These are phyloP conservation scores for Tillandsia fasciculata DNA, from an alignment of 176 grass and related monocot genomes.

Conservation along the genomic window DNA sequence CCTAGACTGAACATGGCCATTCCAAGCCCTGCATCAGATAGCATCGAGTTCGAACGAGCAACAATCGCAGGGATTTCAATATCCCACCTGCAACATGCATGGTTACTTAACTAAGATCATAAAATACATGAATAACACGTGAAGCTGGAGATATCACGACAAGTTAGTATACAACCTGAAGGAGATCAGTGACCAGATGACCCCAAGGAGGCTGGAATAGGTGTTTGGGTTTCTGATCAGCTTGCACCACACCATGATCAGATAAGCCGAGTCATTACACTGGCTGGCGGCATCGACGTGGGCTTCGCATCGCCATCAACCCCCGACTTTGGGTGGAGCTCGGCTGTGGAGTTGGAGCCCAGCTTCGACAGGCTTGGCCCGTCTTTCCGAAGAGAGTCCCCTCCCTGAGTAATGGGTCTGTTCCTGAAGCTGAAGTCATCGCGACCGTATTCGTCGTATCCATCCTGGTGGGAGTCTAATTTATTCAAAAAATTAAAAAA, in stretches of 20 bases:
- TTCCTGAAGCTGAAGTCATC: constrained; percentile 63
- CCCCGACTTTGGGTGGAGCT: constrained; percentile 55
- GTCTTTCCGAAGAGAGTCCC: constrained; percentile 31
- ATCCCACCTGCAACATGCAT: constrained; percentile 39
- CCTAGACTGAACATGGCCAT: constrained; percentile 99
- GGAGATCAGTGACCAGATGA: constrained; percentile 87
- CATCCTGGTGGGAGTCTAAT: constrained; percentile 23
- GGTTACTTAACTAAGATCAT: background rate
- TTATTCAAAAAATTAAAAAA: background rate
- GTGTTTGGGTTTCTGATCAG: constrained; percentile 90
- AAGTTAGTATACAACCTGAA: constrained; percentile 40
- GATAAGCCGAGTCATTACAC: constrained; percentile 91
- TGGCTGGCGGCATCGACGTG: constrained; percentile 52
- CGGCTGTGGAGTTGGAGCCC: constrained; percentile 71
- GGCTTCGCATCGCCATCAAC: constrained; percentile 34
- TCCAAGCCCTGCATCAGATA: constrained; percentile 82
- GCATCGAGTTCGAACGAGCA: constrained; percentile 58
- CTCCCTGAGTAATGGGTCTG: constrained; percentile 18
- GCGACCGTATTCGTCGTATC: constrained; percentile 42
- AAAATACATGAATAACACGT: too few species aligned
- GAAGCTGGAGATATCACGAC: background rate
- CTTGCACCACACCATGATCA: constrained; percentile 97
- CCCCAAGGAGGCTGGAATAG: constrained; percentile 75
- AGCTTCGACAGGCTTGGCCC: constrained; percentile 60
- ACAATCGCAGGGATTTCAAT: constrained; percentile 87